Evolutionary conservation across 2,329 filamentous ascomycete genomes (phyloP), one percentile per base, ranked within the genome.

Genomic region (Neopestalotiopsis sp.): DNA sequence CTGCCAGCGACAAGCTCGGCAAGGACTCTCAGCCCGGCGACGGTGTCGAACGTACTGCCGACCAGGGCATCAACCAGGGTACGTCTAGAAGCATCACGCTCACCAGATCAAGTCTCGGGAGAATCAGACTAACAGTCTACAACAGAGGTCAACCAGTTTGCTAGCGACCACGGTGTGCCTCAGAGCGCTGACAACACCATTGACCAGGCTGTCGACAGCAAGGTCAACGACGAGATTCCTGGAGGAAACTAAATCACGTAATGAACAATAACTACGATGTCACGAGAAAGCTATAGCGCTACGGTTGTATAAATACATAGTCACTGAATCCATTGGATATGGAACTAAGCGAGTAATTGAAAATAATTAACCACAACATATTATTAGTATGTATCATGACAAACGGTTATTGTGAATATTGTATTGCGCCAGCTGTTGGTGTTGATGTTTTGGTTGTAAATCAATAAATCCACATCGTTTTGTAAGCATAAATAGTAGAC

Each of bases 201-300:
- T 53, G 61, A 71, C 66, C 38, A 73, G 6, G 66, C 45, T 14
- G 70, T 71, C 1, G 70, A 73, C 59, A 65, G 57, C 49, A 70
- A 73, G 67, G 66, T 73, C 66, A 73, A 73, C 69, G 53, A 66
- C 4, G 67, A 73, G 38, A 73, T 73, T n/a, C 72, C 72, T 13
- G 71, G 71, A 5, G 72, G 72, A 10, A 73, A 73, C 67, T 71
- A 65, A 68, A 49, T 32, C 14, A 38, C 4, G 20, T n/a, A 38
- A 5, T 17, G 4, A 40, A 30, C 9, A 38, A 62, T 12, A 20
- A 32, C 34, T 62, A 40, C 34, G 59, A 62, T 38, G 13, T 42
- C 59, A 62, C 34, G 32, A 20, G 7, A 38, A 61, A 53, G 17
- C 45, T 10, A 53, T 10, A 53, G 17, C 45, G 45, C 1, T 9